Evolutionary conservation across 805 yeast species (phyloP), one percentile per base, ranked within the genome.

Genomic region (Candida caryicola): DNA sequence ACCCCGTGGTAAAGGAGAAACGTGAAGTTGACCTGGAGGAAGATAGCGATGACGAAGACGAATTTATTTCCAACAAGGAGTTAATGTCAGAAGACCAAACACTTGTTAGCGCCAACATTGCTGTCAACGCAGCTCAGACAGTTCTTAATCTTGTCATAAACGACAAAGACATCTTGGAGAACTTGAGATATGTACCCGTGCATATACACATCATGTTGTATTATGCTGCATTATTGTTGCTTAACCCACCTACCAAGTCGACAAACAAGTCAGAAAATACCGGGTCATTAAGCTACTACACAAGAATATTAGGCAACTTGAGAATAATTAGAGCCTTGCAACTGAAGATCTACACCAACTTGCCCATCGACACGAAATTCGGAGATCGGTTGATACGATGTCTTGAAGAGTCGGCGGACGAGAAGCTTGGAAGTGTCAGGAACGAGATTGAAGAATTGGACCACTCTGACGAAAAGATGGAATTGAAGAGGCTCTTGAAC

Each of bases 121-220:
- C 88, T 0, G 51, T 74, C 4, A 69, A 76, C 25, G 82, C 88
- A 0, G 88, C 89, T 0, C 73, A 72, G 34, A 77, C 82, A 0
- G 80, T 82, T 0, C 54, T 82, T 34, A 78, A 76, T 40, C 58
- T 81, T 38, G 81, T 79, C 0, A 60, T 80, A 3, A 73, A 71
- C 33, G 88, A 82, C 53, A 59, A 66, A 9, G 87, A 82, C 51
- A 77, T 82, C 23, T 54, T 72, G 18, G 63, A 69, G 6, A 76
- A 79, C 32, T 60, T 82, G 42, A 72, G 71, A 48, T 82, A 77
- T 49, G 82, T 81, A 15, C 89, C 89, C 0, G 75, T 81, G n/a
- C 87, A 82, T 53, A 77, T 82, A 29, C 85, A 81, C 52, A 71
- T 82, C 36, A 81, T 82, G 86, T 59, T 81, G 9, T 82, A 81